Percentiles rank a stretch among this genome's conserved stretches.
phyloP scores from a whole-genome alignment of 768 basidiomycete genomes.

The Amanita pseudoporphyria region DNA sequence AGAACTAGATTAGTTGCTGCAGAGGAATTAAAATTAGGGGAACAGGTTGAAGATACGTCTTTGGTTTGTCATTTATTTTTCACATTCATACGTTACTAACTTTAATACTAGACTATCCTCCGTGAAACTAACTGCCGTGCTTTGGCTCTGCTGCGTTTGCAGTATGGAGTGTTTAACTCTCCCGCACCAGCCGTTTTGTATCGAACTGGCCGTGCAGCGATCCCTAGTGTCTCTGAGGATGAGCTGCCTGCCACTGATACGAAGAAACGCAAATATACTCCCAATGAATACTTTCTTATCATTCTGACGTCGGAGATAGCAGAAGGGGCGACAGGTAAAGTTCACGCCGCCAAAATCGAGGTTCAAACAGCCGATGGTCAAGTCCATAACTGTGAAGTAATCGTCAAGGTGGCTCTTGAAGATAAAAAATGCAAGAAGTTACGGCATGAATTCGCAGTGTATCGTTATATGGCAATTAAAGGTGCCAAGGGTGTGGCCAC shows the following conservation, averaged over 20 bases:
- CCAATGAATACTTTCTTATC: neutral
- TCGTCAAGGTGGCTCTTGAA: neutral
- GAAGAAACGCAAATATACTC: neutral
- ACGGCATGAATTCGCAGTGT: neutral
- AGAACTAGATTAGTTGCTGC: too few relatives aligned
- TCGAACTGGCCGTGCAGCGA: neutral
- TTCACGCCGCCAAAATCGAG: neutral
- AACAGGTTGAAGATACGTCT: neutral
- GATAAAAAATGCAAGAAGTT: neutral
- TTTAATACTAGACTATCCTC: neutral
- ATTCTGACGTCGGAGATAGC: neutral
- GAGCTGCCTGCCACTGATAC: neutral
- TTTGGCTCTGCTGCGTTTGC: neutral
- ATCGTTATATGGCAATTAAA: neutral
- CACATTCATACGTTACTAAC: neutral
- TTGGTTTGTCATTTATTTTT: neutral
- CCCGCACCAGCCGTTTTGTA: neutral
- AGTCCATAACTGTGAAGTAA: too few relatives aligned
- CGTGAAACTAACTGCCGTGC: neutral
- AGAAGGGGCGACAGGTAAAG: too few relatives aligned
- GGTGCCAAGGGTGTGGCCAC: neutral
- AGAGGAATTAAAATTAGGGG: neutral
- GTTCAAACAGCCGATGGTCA: too few relatives aligned
- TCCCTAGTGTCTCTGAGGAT: neutral
- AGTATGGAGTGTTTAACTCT: neutral